These are phyloP conservation scores for Skeletonema tropicum DNA, from an alignment of 108 stramenopile genomes.

Conservation along the genomic window DNA sequence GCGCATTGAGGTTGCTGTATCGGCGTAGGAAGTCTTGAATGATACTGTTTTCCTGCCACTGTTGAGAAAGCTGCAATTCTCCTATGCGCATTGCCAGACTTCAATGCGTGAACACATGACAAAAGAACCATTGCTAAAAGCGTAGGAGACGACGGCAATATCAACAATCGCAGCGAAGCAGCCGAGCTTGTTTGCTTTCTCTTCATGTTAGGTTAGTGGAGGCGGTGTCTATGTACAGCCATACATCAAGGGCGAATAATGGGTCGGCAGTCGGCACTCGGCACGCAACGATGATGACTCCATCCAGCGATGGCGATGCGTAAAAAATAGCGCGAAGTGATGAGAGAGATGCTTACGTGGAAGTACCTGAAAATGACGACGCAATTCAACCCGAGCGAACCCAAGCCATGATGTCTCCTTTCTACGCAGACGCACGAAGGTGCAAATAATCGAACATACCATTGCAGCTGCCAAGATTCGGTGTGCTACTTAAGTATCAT, in stretches of 20 bases:
- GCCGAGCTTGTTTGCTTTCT: neutral
- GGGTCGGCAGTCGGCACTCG: too few relatives aligned
- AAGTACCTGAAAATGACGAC: neutral
- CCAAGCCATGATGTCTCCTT: too few relatives aligned
- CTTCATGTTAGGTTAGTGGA: neutral
- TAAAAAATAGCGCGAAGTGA: neutral
- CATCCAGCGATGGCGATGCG: too few relatives aligned
- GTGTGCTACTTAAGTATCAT: too few relatives aligned
- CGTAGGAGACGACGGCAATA: neutral
- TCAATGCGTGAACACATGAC: conserved; percentile 10
- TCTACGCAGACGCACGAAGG: too few relatives aligned
- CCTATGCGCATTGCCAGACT: neutral
- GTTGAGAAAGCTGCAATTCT: conserved; percentile 13
- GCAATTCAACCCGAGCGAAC: too few relatives aligned
- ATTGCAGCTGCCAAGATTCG: neutral
- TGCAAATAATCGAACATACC: too few relatives aligned
- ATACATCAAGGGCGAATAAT: too few relatives aligned
- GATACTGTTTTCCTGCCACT: neutral
- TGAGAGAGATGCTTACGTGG: neutral
- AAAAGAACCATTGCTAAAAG: neutral
- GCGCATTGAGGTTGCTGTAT: conserved; percentile 3
- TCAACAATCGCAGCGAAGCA: neutral
- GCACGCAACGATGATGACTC: too few relatives aligned
- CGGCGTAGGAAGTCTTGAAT: neutral
- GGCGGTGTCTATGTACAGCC: neutral